phyloP scores from a whole-genome alignment of 1,139 yeast species.

The Hemisphaericaspora xylanilytica region DNA sequence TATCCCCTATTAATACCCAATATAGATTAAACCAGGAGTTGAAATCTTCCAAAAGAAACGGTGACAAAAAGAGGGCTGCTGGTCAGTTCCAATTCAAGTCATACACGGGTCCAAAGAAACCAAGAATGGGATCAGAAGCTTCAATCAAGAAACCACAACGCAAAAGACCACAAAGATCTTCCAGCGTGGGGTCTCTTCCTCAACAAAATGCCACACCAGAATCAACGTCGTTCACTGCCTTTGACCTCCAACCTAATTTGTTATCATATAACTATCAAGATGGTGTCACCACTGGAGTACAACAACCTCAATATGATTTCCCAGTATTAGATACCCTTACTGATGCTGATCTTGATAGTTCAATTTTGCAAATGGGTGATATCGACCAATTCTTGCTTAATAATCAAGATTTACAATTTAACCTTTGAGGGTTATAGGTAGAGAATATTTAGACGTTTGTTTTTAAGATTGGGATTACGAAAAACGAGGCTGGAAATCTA shows the following conservation, averaged over 20 bases:
- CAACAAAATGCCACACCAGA: background rate
- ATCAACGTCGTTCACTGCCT: background rate
- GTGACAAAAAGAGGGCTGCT: slow-evolving; percentile 19
- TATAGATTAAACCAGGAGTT: background rate
- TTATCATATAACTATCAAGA: background rate
- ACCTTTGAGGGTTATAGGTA: no score
- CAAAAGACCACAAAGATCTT: background rate
- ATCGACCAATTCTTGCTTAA: slow-evolving; percentile 24
- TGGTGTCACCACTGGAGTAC: background rate
- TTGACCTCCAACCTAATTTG: background rate
- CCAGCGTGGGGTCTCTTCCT: slow-evolving; percentile 2
- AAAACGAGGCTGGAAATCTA: no score
- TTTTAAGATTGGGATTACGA: no score
- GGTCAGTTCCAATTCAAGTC: slow-evolving; percentile 39
- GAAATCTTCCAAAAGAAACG: slow-evolving; percentile 2
- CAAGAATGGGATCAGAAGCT: slow-evolving; percentile 12
- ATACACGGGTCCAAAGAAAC: slow-evolving; percentile 33
- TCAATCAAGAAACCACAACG: slow-evolving; percentile 22
- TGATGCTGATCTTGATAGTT: slow-evolving; percentile 9
- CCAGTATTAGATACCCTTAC: slow-evolving; percentile 2
- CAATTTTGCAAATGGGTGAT: slow-evolving; percentile 18
- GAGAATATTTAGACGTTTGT: no score
- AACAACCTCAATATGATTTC: slow-evolving; percentile 2
- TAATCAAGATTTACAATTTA: no score
- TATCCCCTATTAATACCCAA: slow-evolving; percentile 1